Evolutionary conservation across 768 basidiomycete genomes (phyloP).

Genomic region (Serendipita sp.): DNA sequence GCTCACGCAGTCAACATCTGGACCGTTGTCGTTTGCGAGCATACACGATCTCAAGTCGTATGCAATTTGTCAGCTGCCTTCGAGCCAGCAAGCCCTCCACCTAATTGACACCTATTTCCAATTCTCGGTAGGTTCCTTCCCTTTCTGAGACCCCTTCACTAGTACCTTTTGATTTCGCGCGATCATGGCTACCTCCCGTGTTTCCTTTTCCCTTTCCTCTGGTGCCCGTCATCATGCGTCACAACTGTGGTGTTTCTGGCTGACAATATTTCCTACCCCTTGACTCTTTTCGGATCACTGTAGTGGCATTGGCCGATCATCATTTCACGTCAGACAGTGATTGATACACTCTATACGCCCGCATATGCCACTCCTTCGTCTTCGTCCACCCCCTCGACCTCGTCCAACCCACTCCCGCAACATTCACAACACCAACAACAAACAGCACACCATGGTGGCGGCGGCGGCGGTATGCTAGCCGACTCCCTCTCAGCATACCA

Average conservation of each 20-base stretch:
- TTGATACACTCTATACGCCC: background rate
- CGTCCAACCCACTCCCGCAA: too few species aligned
- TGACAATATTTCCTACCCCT: too few species aligned
- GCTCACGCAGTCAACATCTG: too few species aligned
- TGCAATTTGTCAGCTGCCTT: background rate
- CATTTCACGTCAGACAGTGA: background rate
- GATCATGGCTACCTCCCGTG: background rate
- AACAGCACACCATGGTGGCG: too few species aligned
- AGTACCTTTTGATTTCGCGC: background rate
- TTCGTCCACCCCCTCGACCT: too few species aligned
- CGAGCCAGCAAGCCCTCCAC: background rate
- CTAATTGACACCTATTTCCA: constrained; percentile 1
- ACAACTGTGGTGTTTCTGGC: too few species aligned
- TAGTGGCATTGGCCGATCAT: background rate
- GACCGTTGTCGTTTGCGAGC: too few species aligned
- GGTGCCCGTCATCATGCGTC: background rate
- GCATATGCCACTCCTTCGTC: background rate
- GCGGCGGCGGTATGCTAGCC: background rate
- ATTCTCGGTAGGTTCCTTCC: background rate
- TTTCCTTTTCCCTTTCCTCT: background rate
- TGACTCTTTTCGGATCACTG: too few species aligned
- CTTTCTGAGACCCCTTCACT: background rate
- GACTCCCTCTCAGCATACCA: background rate
- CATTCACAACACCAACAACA: too few species aligned
- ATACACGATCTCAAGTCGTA: background rate